Evolutionary conservation across 805 yeast genomes (phyloP).

Genomic region (Yarrowia osloensis): DNA sequence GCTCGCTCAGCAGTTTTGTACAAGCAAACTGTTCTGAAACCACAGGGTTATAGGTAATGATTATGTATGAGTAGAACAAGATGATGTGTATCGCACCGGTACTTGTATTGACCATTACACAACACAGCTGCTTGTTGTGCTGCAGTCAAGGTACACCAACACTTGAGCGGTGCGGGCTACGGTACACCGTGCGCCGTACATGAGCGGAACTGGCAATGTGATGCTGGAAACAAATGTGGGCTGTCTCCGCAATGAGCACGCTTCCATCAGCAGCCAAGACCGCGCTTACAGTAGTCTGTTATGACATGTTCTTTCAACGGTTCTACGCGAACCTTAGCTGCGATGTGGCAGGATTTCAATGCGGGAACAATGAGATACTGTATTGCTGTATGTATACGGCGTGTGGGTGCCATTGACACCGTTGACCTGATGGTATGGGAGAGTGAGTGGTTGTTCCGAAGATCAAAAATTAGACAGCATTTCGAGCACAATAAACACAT

Average conservation of each 20-base stretch:
- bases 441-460: neutral
- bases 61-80: conserved; percentile 7
- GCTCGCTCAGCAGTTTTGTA: conserved; percentile 19
- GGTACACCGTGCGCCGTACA: neutral
- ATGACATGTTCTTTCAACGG: conserved; percentile 24
- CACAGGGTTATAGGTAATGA: conserved; percentile 19
- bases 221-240: neutral
- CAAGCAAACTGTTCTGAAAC: neutral
- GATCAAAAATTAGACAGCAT: neutral
- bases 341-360: neutral
- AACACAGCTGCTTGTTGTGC: too few relatives aligned
- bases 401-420: neutral
- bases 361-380: neutral
- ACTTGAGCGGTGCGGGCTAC: too few relatives aligned
- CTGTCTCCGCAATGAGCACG: neutral
- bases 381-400: neutral
- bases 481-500: neutral
- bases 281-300: conserved; percentile 13
- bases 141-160: too few relatives aligned
- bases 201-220: neutral
- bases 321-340: conserved; percentile 1
- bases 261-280: conserved; percentile 11
- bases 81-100: too few relatives aligned
- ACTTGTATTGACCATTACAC: too few relatives aligned
- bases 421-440: neutral